Evolutionary conservation across 495 filamentous ascomycete genomes (phyloP).

Genomic region (Daldinia concentrica): DNA sequence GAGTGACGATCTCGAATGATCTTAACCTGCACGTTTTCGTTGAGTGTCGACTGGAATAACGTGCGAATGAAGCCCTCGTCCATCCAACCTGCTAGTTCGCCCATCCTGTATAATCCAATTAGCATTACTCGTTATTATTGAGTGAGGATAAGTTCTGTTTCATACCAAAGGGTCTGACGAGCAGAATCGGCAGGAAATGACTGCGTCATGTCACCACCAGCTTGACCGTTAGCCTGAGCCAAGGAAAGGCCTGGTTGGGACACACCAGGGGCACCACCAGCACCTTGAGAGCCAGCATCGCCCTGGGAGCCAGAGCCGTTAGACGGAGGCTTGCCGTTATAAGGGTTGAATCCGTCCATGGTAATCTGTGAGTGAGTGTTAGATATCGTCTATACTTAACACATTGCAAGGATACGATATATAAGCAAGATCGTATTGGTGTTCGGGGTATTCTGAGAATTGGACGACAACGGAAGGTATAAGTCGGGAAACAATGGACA

Average conservation of each 20-base stretch:
- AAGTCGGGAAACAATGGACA: neutral
- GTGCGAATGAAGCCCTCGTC: constrained; percentile 98
- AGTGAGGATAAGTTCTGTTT: neutral
- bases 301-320: constrained; percentile 47
- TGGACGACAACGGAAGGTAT: neutral
- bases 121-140: constrained; percentile 9
- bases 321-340: constrained; percentile 44
- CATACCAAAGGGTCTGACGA: constrained; percentile 57
- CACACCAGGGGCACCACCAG: constrained; percentile 40
- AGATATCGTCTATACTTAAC: neutral
- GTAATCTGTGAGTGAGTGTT: constrained; percentile 17
- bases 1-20: constrained; percentile 99
- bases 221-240: constrained; percentile 44
- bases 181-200: constrained; percentile 42
- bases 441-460: neutral
- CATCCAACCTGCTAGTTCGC: constrained; percentile 98
- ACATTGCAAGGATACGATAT: neutral
- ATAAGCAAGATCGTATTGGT: neutral
- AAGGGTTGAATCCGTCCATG: constrained; percentile 51
- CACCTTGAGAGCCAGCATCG: constrained; percentile 44
- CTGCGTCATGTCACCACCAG: constrained; percentile 36
- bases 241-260: constrained; percentile 39
- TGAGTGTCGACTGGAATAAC: constrained; percentile 84
- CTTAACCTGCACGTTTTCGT: constrained; percentile 96
- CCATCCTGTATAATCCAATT: constrained; percentile 78